Evolutionary conservation across 768 basidiomycete species (phyloP).

Genomic region (Hebeloma cylindrosporum): DNA sequence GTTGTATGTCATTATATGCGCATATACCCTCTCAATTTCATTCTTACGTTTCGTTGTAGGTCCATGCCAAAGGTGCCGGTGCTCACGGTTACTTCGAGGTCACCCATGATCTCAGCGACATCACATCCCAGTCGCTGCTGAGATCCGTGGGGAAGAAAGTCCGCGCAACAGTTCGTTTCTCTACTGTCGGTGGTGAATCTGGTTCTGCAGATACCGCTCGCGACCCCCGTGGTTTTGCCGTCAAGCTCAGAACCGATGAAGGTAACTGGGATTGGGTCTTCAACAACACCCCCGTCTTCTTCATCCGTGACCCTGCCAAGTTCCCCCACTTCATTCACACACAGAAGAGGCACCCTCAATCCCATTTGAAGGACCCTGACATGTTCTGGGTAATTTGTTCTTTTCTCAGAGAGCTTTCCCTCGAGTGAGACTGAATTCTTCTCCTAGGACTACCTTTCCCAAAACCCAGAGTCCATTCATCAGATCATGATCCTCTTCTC

Average conservation of each 20-base stretch:
- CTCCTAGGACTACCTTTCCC: constrained; percentile 77
- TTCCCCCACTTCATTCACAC: constrained; percentile 97
- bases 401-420: background rate
- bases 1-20: constrained; percentile 50
- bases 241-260: constrained; percentile 86
- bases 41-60: constrained; percentile 44
- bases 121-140: constrained; percentile 73
- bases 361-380: constrained; percentile 85
- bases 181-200: constrained; percentile 86
- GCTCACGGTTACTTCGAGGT: constrained; percentile 93
- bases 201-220: constrained; percentile 92
- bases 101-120: constrained; percentile 81
- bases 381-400: constrained; percentile 75
- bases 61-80: constrained; percentile 90
- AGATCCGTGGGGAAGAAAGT: constrained; percentile 66
- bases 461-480: constrained; percentile 88
- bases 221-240: constrained; percentile 91
- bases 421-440: background rate
- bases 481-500: constrained; percentile 90
- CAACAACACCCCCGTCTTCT: constrained; percentile 93
- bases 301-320: constrained; percentile 83
- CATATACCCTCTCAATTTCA: constrained; percentile 15
- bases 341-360: constrained; percentile 89
- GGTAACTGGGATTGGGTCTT: constrained; percentile 93
- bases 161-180: constrained; percentile 82